A percentile compares a stretch with the other conserved stretches of the same genome.
Evolutionary conservation across 1,284 basidiomycete genomes (phyloP).

Genomic region (Boletus semigastroideus): DNA sequence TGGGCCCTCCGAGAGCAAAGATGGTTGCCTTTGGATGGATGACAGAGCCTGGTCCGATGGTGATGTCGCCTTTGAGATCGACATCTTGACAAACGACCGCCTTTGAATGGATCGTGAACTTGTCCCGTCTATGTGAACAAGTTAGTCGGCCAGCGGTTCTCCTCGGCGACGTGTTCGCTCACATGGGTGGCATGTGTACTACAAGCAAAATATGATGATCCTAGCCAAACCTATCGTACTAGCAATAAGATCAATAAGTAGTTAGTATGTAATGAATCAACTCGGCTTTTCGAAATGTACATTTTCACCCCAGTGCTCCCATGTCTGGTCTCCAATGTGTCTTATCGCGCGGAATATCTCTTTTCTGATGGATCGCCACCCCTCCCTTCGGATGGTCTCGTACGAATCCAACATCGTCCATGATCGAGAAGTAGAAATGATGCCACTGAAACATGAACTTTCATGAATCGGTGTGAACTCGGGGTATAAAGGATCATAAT

Average conservation of each 20-base stretch:
- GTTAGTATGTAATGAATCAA: constrained; percentile 17
- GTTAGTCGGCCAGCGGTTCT: constrained; percentile 1
- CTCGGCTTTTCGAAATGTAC: constrained; percentile 31
- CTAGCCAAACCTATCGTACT: constrained; percentile 13
- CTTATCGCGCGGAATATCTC: constrained; percentile 25
- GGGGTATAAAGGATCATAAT: constrained; percentile 72
- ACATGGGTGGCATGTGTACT: constrained; percentile 32
- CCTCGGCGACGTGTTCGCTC: constrained; percentile 5
- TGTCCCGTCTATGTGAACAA: constrained; percentile 61
- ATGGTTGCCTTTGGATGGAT: constrained; percentile 95
- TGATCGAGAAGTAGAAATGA: constrained; percentile 24
- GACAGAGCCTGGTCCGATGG: constrained; percentile 86
- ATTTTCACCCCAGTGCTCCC: constrained; percentile 35
- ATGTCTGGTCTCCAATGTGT: constrained; percentile 30
- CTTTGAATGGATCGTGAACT: constrained; percentile 76
- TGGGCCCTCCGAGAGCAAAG: constrained; percentile 83
- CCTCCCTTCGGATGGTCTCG: constrained; percentile 30
- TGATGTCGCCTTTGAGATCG: constrained; percentile 87
- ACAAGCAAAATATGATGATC: constrained; percentile 15
- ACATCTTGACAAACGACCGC: constrained; percentile 87
- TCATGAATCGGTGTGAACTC: constrained; percentile 48
- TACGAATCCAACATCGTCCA: constrained; percentile 33
- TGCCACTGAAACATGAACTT: constrained; percentile 21
- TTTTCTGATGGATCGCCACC: constrained; percentile 25
- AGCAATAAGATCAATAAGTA: constrained; percentile 17